phyloP scores from a whole-genome alignment of 1,284 basidiomycete species.

The Pseudozyma sp. region DNA sequence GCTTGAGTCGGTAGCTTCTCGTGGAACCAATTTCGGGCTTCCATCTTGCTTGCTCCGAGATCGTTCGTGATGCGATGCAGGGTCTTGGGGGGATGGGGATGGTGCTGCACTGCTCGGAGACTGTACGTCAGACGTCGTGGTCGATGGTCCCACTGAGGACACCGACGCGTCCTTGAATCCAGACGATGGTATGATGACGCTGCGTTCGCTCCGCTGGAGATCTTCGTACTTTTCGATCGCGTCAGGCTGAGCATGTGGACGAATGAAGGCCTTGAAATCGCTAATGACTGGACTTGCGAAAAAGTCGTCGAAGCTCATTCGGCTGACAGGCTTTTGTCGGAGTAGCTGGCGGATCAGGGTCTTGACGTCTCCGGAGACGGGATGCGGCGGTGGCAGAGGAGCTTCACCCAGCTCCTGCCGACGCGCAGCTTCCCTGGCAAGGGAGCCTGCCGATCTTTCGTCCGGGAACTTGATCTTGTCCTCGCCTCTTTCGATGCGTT shows the following conservation, averaged over 20 bases:
- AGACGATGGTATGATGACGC: slow-evolving; percentile 35
- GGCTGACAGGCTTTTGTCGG: slow-evolving; percentile 84
- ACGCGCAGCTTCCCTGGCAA: slow-evolving; percentile 58
- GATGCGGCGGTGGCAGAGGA: slow-evolving; percentile 58
- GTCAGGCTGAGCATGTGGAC: slow-evolving; percentile 36
- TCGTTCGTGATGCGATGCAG: neutral
- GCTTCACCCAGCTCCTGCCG: slow-evolving; percentile 57
- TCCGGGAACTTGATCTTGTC: slow-evolving; percentile 79
- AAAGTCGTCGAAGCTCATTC: slow-evolving; percentile 91
- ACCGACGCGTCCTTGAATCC: slow-evolving; percentile 28
- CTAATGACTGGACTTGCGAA: slow-evolving; percentile 73
- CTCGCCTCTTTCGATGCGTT: slow-evolving; percentile 87
- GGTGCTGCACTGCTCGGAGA: neutral
- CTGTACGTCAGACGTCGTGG: neutral
- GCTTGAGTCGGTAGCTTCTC: neutral
- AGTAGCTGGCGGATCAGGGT: slow-evolving; percentile 84
- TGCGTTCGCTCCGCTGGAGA: slow-evolving; percentile 39
- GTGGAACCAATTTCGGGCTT: neutral
- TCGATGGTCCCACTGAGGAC: slow-evolving; percentile 6
- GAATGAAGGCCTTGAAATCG: slow-evolving; percentile 47
- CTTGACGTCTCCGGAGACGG: slow-evolving; percentile 86
- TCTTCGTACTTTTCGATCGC: slow-evolving; percentile 43
- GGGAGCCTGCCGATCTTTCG: slow-evolving; percentile 72
- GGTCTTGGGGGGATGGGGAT: neutral
- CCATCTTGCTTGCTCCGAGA: slow-evolving; percentile 4